Evolutionary conservation across 2,329 filamentous ascomycete genomes (phyloP).

Genomic region (Fonsecaea erecta): DNA sequence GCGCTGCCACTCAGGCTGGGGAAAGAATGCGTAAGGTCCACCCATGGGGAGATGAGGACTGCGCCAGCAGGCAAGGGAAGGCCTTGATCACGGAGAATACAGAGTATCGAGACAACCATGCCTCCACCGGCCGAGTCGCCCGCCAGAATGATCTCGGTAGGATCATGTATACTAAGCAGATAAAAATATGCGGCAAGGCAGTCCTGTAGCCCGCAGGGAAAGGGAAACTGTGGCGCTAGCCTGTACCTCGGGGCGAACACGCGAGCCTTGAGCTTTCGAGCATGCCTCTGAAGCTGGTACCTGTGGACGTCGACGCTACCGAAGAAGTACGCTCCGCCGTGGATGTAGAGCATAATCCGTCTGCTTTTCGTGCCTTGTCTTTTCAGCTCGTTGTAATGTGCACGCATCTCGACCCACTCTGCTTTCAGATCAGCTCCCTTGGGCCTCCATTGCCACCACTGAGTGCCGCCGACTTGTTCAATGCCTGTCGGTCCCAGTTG

Average conservation of each 20-base stretch:
- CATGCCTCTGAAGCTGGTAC: slow-evolving; percentile 97
- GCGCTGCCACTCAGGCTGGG: slow-evolving; percentile 79
- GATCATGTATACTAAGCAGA: slow-evolving; percentile 74
- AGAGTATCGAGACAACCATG: slow-evolving; percentile 80
- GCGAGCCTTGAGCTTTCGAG: slow-evolving; percentile 86
- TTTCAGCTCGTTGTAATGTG: slow-evolving; percentile 75
- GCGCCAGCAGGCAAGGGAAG: slow-evolving; percentile 86
- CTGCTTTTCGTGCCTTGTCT: slow-evolving; percentile 64
- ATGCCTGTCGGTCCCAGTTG: slow-evolving; percentile 81
- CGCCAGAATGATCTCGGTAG: slow-evolving; percentile 81
- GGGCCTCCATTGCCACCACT: slow-evolving; percentile 89
- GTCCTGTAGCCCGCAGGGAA: slow-evolving; percentile 89
- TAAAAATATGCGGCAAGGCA: slow-evolving; percentile 87
- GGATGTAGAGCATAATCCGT: slow-evolving; percentile 89
- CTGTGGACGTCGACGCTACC: slow-evolving; percentile 94
- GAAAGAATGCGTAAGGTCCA: slow-evolving; percentile 93
- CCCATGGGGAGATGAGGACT: slow-evolving; percentile 92
- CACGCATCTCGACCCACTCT: slow-evolving; percentile 96
- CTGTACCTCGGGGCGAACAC: slow-evolving; percentile 88
- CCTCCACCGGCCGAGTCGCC: slow-evolving; percentile 94
- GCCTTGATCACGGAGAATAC: slow-evolving; percentile 79
- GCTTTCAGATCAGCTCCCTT: slow-evolving; percentile 70
- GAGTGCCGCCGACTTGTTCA: slow-evolving; percentile 74
- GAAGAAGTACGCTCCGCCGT: slow-evolving; percentile 94
- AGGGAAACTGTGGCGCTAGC: slow-evolving; percentile 90